Evolutionary conservation across 495 filamentous ascomycete genomes (phyloP), one percentile per base, ranked within the genome.

Genomic region (Aspergillus cristatus): DNA sequence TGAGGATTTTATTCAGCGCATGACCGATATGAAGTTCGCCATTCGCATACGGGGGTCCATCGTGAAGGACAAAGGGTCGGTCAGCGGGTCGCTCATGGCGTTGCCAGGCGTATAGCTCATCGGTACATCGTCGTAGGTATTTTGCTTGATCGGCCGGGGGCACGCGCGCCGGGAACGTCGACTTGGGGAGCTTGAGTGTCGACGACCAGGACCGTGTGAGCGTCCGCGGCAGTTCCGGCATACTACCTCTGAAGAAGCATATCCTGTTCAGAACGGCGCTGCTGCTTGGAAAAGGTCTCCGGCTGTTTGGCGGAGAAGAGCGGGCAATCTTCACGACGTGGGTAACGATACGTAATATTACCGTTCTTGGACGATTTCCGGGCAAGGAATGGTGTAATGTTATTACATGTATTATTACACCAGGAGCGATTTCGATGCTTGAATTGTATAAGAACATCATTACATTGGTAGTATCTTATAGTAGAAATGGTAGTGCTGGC

Each of bases 11-110:
- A 60, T 99, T 99, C 37, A 99, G 65, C 18, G 91, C 93, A 71
- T 99, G 91, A n/a, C 91, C 91, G 43, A 94, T 75, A 55, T 99
- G 91, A 2, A 99, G 69, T n/a, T 67, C 71, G 20, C 93, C 91
- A 55, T 99, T 99, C 33, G 91, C 91, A 56, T 97, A 99, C 1
- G 93, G 91, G 1, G 91, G 91, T 1, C 91, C 91, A 78, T 99
- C 91, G 60, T 97, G 90, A 8, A 99, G 70, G 8, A 88, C 65
- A 48, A 96, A 97, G 8, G 69, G 62, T 33, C 74, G 58, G 26
- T 72, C 58, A 34, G 65, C 67, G 34, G 77, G 70, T 35, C 79
- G 67, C 72, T 58, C 72, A 43, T 57, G 55, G 37, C 64, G 68
- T 68, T 97, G 93, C 88, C 86, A 94, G 45, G 74, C 62, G 67